These are phyloP conservation scores for Colletotrichum kahawae DNA, from an alignment of 2,329 filamentous ascomycete species.

Conservation along the genomic window DNA sequence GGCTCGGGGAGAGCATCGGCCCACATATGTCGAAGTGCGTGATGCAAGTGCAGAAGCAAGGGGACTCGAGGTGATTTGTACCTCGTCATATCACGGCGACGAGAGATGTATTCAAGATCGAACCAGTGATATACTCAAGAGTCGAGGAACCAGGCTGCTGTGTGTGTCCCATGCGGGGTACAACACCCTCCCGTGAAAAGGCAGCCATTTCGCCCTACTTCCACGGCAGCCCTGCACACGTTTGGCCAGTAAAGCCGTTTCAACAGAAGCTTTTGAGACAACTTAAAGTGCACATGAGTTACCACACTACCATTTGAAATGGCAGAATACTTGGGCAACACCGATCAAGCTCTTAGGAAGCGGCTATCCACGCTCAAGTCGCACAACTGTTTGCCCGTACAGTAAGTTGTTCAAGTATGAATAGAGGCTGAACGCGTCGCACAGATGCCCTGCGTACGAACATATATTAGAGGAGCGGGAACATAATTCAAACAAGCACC, in stretches of 20 bases:
- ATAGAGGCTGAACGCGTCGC: neutral
- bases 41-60: constrained; percentile 7
- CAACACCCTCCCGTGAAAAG: neutral
- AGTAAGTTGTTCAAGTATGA: neutral
- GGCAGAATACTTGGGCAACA: neutral
- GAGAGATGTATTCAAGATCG: neutral
- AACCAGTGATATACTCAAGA: constrained; percentile 2
- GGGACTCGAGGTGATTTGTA: neutral
- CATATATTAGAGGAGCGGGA: neutral
- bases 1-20: neutral
- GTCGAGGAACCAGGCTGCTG: constrained; percentile 10
- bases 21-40: neutral
- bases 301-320: neutral
- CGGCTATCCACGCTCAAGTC: neutral
- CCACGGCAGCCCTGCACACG: constrained; percentile 19
- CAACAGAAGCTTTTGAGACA: constrained; percentile 14
- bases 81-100: neutral
- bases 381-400: neutral
- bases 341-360: neutral
- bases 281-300: neutral
- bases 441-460: neutral
- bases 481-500: no score
- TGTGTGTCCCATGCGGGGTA: constrained; percentile 10
- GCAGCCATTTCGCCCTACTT: constrained; percentile 16
- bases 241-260: constrained; percentile 4